Base-by-base conservation (phyloP, 768 basidiomycete species). In the Lactarius sanguifluus region DNA sequence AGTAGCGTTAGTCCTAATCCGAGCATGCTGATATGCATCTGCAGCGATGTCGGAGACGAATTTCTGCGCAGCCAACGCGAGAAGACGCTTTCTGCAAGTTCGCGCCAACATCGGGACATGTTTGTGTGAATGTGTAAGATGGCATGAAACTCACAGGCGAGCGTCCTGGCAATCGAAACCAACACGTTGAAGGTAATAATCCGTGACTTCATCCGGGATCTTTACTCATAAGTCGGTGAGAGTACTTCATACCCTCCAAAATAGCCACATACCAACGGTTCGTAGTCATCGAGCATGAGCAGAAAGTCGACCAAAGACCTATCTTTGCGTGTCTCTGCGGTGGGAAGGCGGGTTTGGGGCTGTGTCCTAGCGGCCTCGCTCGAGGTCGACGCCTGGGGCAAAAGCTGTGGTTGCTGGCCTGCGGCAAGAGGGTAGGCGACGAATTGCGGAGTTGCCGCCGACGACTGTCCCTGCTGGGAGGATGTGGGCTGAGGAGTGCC, bases 131-230 rank as follows among this genome's bases (percentile, higher is more conserved):
- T 45, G 34, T 20, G 38, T 54, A 16, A 41, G 32, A n/a, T 23
- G 43, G 23, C 16, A 12, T 41, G 25, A 50, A 16, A 79, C 88
- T 72, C 72, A 97, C 95, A 98, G 76, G 72, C 96, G 86, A 58
- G 94, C 86, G 73, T 98, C 96, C 68, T 95, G 90, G 73, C 92
- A 96, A 71, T 98, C 95, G 76, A 98, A 98, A 1, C 96, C 97
- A 23, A 96, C 92, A 63, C 90, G 85, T 76, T 98, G 95, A 13
- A 99, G 86, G 78, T 97, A 98, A 76, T 96, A 97, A 73, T 97
- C 94, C 4, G 96, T 97, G 28, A 99, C 94, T 76, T 98, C 96
- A 75, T 94, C 96, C 0, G 96, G 96, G 68, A 98, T 93, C 96
- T 98, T 74, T 23, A 4, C 23, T 15, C 30, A 43, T 15, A 32